Percentiles rank a stretch among this genome's conserved stretches.
Evolutionary conservation across 495 filamentous ascomycete species (phyloP).

Genomic region (Xylaria flabelliformis): DNA sequence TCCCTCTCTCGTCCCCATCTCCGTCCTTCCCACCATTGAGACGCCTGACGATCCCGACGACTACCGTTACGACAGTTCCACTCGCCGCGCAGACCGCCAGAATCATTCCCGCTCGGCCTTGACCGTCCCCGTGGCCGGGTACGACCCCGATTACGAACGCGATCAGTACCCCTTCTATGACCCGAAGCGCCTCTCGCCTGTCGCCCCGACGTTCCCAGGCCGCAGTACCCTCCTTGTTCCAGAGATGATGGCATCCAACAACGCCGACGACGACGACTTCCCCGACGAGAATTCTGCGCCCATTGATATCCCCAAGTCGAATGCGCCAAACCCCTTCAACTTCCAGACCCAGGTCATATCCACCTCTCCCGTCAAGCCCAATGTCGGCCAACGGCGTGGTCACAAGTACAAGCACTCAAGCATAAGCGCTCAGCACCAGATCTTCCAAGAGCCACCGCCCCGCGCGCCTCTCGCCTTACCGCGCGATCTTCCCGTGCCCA

Average conservation of each 20-base stretch:
- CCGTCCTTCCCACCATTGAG: constrained; percentile 40
- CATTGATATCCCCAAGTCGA: constrained; percentile 39
- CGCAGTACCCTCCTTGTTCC: not conserved
- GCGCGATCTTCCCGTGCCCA: constrained; percentile 94
- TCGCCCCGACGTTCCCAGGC: constrained; percentile 57
- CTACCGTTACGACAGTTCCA: constrained; percentile 29
- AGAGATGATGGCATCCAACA: constrained; percentile 46
- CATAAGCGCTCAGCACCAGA: constrained; percentile 84
- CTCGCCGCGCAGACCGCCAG: constrained; percentile 28
- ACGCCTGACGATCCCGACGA: constrained; percentile 35
- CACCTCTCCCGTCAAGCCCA: constrained; percentile 80
- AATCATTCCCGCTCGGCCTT: constrained; percentile 28
- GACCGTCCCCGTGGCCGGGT: constrained; percentile 2
- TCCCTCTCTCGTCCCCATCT: constrained; percentile 36
- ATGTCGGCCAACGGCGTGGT: constrained; percentile 87
- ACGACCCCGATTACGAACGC: constrained; percentile 17
- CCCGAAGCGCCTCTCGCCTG: constrained; percentile 68
- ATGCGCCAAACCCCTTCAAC: constrained; percentile 77
- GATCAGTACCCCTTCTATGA: constrained; percentile 52
- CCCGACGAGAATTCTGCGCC: constrained; percentile 34
- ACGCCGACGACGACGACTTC: constrained; percentile 38
- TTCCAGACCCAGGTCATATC: constrained; percentile 86
- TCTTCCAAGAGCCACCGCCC: constrained; percentile 93
- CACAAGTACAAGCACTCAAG: constrained; percentile 98
- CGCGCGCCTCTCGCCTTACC: constrained; percentile 87